Base-by-base conservation (phyloP, 108 stramenopile genomes). In the Skeletonema menzelii region DNA sequence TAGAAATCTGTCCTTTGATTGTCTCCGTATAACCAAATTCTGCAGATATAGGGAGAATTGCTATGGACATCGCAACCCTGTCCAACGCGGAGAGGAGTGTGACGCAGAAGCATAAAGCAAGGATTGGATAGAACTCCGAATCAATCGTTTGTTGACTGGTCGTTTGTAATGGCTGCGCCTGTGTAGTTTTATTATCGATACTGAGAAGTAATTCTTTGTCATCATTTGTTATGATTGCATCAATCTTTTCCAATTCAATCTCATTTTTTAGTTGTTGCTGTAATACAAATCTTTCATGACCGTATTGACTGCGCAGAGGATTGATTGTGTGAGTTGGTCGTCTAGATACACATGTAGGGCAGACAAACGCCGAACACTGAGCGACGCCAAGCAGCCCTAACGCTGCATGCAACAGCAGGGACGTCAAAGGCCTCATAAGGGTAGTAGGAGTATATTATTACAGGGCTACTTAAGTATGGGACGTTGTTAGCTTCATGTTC, bases 31-130 rank as follows among this genome's bases (percentile, higher is more conserved):
- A 92, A 19, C 71, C 82, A 67, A 90, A 86, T 46, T 93, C 92
- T 20, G 72, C 30, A 15, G 89, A 82, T 78, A 97, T 87, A 15
- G 96, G 93, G n/a, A 97, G 56, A 15, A 97, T 83, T 22, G 96
- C 96, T 19, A 97, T 94, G 8, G 84, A 84, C 96, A 97, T 97
- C 13, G 94, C 94, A 1, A 95, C 94, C 26, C 96, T 80, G 56
- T 91, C 89, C 10, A 91, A 67, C 49, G 91, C 77, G 4, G 85
- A 88, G 20, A 95, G 76, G 55, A 85, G 72, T 28, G 85, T 87
- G 1, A 91, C 85, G 12, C 77, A 47, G 60, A 85, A 91, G 38
- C 84, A 77, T n/a, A 94, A 82, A 0, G 49, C 40, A 27, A 91
- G 75, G 53, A 89, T 86, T 38, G 77, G 71, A 15, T 40, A 24